Percentiles rank a stretch among this genome's conserved stretches.
Evolutionary conservation across 257 asterid genomes (phyloP).

Genomic region (Lithospermum erythrorhizon): DNA sequence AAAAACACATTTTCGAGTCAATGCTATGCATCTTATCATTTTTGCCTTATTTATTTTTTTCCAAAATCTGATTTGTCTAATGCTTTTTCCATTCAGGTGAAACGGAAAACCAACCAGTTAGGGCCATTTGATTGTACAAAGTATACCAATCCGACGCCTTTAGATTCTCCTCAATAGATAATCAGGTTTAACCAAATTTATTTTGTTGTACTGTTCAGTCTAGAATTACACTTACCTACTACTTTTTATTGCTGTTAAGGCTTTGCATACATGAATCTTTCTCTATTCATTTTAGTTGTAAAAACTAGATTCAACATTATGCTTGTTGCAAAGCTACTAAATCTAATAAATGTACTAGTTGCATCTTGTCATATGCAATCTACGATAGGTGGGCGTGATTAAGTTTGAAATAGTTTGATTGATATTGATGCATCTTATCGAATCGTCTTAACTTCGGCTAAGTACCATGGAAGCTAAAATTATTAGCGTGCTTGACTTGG

Average conservation of each 20-base stretch:
- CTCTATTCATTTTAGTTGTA: not conserved
- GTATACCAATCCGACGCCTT: constrained; percentile 30
- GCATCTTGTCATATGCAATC: too few species aligned
- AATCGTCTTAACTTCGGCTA: too few species aligned
- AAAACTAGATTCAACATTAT: not conserved
- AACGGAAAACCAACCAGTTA: constrained; percentile 52
- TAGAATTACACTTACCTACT: constrained; percentile 11
- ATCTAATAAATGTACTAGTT: not conserved
- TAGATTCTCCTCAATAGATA: constrained; percentile 27
- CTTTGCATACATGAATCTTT: constrained; percentile 7
- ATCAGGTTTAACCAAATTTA: constrained; percentile 24
- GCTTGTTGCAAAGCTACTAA: not conserved
- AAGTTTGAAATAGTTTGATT: too few species aligned
- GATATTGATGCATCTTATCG: too few species aligned
- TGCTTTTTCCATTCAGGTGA: constrained; percentile 48
- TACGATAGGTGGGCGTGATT: too few species aligned
- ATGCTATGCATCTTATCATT: not conserved
- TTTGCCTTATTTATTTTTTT: not conserved
- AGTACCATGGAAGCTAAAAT: too few species aligned
- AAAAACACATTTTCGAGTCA: not conserved
- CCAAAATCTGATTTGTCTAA: constrained; percentile 8
- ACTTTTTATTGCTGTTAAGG: constrained; percentile 3
- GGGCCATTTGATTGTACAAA: constrained; percentile 94
- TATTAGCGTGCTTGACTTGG: too few species aligned
- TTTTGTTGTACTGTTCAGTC: constrained; percentile 18